phyloP scores from a whole-genome alignment of 139 green algal genomes.

The Ulvella scutata region DNA sequence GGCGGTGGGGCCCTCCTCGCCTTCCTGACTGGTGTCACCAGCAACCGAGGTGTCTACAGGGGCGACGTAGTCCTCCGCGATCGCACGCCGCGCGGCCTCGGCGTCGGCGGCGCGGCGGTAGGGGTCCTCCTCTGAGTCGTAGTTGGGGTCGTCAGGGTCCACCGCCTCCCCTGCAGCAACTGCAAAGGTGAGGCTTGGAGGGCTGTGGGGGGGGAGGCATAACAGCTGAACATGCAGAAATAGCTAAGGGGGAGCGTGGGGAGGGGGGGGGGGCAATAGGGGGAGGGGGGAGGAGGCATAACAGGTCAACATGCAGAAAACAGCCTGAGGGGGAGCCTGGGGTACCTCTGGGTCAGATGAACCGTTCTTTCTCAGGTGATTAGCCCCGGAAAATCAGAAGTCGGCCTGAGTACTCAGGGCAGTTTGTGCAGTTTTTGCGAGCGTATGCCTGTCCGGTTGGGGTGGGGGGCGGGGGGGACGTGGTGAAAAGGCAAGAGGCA shows the following conservation, averaged over 20 bases:
- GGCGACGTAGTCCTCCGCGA: background rate
- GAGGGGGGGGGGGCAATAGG: too few relatives aligned
- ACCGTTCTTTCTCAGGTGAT: too few relatives aligned
- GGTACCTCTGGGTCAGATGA: background rate
- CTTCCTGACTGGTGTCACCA: too few relatives aligned
- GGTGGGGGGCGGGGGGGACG: background rate
- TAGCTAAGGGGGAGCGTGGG: background rate
- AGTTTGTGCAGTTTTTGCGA: background rate
- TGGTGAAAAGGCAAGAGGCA: background rate
- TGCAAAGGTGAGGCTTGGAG: background rate
- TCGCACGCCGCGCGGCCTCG: background rate
- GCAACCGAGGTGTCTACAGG: background rate
- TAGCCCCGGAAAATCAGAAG: too few relatives aligned
- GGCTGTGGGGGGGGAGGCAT: background rate
- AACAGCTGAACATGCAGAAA: background rate
- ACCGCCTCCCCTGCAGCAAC: constrained; percentile 9
- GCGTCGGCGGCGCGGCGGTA: constrained; percentile 1
- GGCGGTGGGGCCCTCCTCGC: too few relatives aligned
- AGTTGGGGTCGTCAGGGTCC: constrained; percentile 73
- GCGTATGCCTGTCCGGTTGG: background rate
- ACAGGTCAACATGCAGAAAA: background rate
- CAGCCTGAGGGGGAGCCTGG: constrained; percentile 6
- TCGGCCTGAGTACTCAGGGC: background rate
- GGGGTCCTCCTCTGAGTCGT: constrained; percentile 55
- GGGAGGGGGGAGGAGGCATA: too few relatives aligned